Conservation (phyloP, 75 land plant genomes). For the Cupressus sempervirens region DNA sequence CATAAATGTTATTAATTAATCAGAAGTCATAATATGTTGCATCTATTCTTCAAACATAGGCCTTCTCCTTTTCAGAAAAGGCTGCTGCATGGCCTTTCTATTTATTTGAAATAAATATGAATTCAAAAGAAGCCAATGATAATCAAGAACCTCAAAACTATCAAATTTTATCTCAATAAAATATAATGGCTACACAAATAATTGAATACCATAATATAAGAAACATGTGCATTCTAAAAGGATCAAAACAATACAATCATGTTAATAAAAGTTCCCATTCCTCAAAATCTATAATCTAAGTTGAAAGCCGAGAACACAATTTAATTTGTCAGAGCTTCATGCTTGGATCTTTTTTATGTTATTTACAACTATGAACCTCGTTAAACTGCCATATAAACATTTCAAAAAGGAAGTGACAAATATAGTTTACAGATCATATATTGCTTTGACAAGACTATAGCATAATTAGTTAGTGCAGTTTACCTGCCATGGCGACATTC, state of each 20-base stretch:
- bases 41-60: neutral
- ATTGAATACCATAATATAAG: neutral
- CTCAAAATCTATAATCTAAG: neutral
- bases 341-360: neutral
- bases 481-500: slow-evolving; percentile 94
- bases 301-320: neutral
- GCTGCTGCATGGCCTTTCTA: neutral
- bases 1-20: neutral
- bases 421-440: neutral
- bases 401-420: neutral
- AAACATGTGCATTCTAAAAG: neutral
- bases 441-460: neutral
- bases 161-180: neutral
- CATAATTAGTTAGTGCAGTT: neutral
- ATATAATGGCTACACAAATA: neutral
- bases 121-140: neutral
- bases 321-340: neutral
- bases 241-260: neutral
- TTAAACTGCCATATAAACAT: neutral
- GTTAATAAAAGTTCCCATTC: neutral
- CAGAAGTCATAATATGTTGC: neutral
- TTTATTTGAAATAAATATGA: neutral
- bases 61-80: neutral
- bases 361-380: neutral
- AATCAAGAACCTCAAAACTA: neutral